Conservation (phyloP, 345 rosid genomes). For the Gossypium stocksii region DNA sequence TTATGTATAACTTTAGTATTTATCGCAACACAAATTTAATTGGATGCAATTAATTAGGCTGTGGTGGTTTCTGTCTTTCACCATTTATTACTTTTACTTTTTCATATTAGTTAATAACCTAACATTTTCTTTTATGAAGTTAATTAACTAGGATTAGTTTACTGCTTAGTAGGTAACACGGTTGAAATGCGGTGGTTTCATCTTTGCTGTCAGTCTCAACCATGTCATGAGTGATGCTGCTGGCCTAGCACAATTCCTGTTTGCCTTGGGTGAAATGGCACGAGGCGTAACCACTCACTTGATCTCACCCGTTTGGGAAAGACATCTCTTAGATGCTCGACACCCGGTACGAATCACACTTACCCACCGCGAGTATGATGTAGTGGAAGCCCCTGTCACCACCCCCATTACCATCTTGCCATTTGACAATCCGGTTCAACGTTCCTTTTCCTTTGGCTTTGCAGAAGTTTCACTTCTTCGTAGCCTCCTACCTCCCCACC, state of each 20-base stretch:
- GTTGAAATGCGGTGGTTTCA: no score
- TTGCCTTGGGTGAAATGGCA: slow-evolving; percentile 37
- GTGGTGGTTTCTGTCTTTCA: no score
- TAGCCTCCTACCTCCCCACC: slow-evolving; percentile 29
- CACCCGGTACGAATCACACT: slow-evolving; percentile 28
- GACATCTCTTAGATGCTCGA: slow-evolving; percentile 36
- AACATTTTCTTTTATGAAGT: no score
- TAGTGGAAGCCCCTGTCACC: slow-evolving; percentile 14
- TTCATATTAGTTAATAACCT: no score
- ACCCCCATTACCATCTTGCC: background rate
- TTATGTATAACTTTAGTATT: no score
- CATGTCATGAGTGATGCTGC: slow-evolving; percentile 46
- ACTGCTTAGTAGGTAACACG: no score
- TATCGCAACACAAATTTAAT: no score
- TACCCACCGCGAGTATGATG: slow-evolving; percentile 46
- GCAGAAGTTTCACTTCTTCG: slow-evolving; percentile 34
- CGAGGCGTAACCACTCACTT: slow-evolving; percentile 33
- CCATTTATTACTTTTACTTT: no score
- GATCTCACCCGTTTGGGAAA: slow-evolving; percentile 40
- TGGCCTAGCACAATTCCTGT: slow-evolving; percentile 37
- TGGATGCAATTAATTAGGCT: no score
- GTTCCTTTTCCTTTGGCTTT: slow-evolving; percentile 49
- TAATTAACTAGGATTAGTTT: no score
- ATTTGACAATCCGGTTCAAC: slow-evolving; percentile 25
- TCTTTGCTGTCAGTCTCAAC: slow-evolving; percentile 35